Evolutionary conservation across 2,329 filamentous ascomycete genomes (phyloP).

Genomic region (Dactylellina drechsleri): DNA sequence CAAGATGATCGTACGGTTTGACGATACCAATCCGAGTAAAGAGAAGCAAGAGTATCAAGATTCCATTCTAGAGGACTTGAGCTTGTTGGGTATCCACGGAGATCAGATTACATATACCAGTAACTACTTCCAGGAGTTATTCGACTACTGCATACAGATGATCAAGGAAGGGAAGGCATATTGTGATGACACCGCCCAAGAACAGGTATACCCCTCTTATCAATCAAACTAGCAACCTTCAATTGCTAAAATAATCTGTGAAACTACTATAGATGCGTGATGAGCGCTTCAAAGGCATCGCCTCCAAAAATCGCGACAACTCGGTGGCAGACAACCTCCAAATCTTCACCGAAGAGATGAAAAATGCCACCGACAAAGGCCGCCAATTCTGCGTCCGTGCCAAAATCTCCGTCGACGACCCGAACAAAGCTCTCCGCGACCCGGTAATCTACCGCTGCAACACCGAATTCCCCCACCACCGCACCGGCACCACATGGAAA

Average conservation of each 20-base stretch:
- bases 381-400: constrained; percentile 89
- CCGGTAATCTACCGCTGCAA: constrained; percentile 98
- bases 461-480: constrained; percentile 72
- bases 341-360: constrained; percentile 89
- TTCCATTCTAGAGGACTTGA: constrained; percentile 89
- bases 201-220: constrained; percentile 64
- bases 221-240: neutral
- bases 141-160: constrained; percentile 83
- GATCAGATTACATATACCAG: constrained; percentile 89
- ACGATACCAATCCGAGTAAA: constrained; percentile 97
- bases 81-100: constrained; percentile 89
- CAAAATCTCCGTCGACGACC: constrained; percentile 89
- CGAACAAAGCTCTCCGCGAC: constrained; percentile 95
- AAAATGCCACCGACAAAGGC: constrained; percentile 80
- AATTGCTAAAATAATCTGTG: neutral
- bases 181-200: constrained; percentile 90
- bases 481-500: constrained; percentile 82
- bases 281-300: constrained; percentile 83
- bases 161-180: constrained; percentile 90
- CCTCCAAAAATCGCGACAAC: constrained; percentile 82
- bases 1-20: constrained; percentile 88
- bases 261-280: constrained; percentile 71
- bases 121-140: constrained; percentile 93
- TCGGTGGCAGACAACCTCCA: constrained; percentile 83
- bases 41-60: constrained; percentile 98